Conservation (phyloP, 352 stramenopile genomes). For the Hyaloperonospora arabidopsidis region DNA sequence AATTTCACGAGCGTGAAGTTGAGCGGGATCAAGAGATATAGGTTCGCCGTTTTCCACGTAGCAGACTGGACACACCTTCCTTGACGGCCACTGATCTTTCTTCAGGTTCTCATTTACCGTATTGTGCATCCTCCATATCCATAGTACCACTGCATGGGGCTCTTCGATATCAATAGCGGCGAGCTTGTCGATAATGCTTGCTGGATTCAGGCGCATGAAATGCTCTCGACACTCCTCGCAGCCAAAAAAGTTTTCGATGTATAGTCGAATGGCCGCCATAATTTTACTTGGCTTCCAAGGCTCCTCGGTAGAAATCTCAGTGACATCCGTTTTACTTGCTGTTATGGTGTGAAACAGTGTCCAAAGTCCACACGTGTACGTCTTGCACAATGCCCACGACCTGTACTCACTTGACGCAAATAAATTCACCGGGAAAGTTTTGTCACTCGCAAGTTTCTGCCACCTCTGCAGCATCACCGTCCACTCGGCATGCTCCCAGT, state of each 20-base stretch:
- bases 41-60: constrained; percentile 47
- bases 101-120: constrained; percentile 69
- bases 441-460: constrained; percentile 36
- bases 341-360: constrained; percentile 76
- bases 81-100: constrained; percentile 59
- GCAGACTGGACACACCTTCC: constrained; percentile 45
- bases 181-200: constrained; percentile 38
- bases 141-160: constrained; percentile 42
- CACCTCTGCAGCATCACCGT: constrained; percentile 48
- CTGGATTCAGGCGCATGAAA: constrained; percentile 66
- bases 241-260: constrained; percentile 79
- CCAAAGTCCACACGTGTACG: constrained; percentile 80
- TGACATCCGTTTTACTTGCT: constrained; percentile 25
- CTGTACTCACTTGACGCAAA: constrained; percentile 47
- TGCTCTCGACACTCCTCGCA: constrained; percentile 72
- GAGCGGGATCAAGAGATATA: constrained; percentile 39
- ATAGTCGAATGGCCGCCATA: constrained; percentile 55
- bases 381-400: constrained; percentile 49
- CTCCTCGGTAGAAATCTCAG: constrained; percentile 18
- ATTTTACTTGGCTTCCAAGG: constrained; percentile 54
- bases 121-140: constrained; percentile 84
- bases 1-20: constrained; percentile 46
- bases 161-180: constrained; percentile 32
- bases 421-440: constrained; percentile 58
- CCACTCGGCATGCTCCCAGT: constrained; percentile 57